A percentile compares a stretch with the other conserved stretches of the same genome.
Conservation (phyloP, 2,329 filamentous ascomycete species). For the Teratosphaeriaceae sp. region DNA sequence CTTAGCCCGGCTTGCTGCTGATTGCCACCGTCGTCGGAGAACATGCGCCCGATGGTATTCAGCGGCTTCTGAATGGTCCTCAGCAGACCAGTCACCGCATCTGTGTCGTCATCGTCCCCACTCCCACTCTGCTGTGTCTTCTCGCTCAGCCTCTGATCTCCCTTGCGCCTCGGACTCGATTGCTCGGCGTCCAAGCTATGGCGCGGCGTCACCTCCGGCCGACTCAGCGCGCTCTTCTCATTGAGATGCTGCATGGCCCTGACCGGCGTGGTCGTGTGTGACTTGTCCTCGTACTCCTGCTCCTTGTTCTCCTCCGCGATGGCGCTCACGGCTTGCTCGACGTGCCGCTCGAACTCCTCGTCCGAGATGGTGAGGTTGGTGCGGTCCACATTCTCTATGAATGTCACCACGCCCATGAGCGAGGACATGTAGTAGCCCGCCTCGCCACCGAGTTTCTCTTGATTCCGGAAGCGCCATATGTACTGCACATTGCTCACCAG, state of each 20-base stretch:
- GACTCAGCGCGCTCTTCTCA: slow-evolving; percentile 45
- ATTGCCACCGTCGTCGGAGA: slow-evolving; percentile 58
- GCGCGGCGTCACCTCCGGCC: slow-evolving; percentile 52
- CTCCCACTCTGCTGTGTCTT: slow-evolving; percentile 11
- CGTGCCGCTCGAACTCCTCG: slow-evolving; percentile 90
- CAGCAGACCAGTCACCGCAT: slow-evolving; percentile 76
- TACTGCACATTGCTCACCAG: slow-evolving; percentile 97
- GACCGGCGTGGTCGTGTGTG: slow-evolving; percentile 26
- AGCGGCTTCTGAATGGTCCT: slow-evolving; percentile 87
- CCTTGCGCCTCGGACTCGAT: slow-evolving; percentile 50
- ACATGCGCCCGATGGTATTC: slow-evolving; percentile 88
- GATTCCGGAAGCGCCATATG: slow-evolving; percentile 91
- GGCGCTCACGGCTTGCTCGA: slow-evolving; percentile 91
- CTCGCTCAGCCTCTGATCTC: slow-evolving; percentile 41
- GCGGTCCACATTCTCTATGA: slow-evolving; percentile 92
- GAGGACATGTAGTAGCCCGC: slow-evolving; percentile 97
- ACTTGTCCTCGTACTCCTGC: slow-evolving; percentile 39
- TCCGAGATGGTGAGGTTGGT: slow-evolving; percentile 90
- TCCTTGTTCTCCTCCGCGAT: slow-evolving; percentile 84
- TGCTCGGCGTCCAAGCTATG: slow-evolving; percentile 56
- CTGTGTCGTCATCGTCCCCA: slow-evolving; percentile 57
- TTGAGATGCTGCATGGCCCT: slow-evolving; percentile 32
- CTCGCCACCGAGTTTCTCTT: slow-evolving; percentile 95
- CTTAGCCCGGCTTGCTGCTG: slow-evolving; percentile 12
- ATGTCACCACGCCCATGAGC: slow-evolving; percentile 89